Evolutionary conservation across 2,329 filamentous ascomycete species (phyloP), one percentile per base, ranked within the genome.

Genomic region (Aspergillus awamori): DNA sequence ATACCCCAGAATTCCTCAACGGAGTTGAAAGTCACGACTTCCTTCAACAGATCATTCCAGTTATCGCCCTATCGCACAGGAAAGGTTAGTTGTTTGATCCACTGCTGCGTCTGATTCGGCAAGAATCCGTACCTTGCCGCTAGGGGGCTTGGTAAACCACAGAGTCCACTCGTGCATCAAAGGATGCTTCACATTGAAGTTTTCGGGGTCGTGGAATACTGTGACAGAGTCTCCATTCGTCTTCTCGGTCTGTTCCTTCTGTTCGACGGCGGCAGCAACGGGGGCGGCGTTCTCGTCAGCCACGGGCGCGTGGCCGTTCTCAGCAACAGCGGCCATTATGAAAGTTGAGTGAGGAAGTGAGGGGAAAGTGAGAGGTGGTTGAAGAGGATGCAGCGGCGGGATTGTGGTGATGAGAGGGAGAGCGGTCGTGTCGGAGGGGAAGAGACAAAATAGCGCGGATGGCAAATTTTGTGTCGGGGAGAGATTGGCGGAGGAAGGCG

Each of bases 1-100:
- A 99, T 92, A 62, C 95, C 95, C 95, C 95, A 99, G 81, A 99
- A 99, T 79, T 99, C 96, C 82, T 99, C 95, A 26, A 99, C 95
- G 2, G 93, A 97, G 82, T 97, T 92, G 74, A 99, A 98, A 60
- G 92, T 97, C 74, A 99, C 97, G 71, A 99, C 94, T 79, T 99
- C 93, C 83, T 99, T 99, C 65, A 99, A 83, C 65, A 98, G 83
- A 77, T 99, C 95, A 70, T 96, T 96, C 95, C 96, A 99, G 85
- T 97, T 97, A 80, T 98, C 93, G 67, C 92, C 93, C 92, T 96
- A 68, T 28, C 48, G 49, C 30, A 43, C 36, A 36, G 10, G 36
- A 47, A 41, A 28, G 15, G 58, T 68, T 58, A 68, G 60, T 38
- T 15, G 43, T 4, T 20, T 53, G 33, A 39, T 47, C 38, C 33